These are phyloP conservation scores for Acacia concinna DNA, from an alignment of 331 rosid genomes.

Conservation along the genomic window DNA sequence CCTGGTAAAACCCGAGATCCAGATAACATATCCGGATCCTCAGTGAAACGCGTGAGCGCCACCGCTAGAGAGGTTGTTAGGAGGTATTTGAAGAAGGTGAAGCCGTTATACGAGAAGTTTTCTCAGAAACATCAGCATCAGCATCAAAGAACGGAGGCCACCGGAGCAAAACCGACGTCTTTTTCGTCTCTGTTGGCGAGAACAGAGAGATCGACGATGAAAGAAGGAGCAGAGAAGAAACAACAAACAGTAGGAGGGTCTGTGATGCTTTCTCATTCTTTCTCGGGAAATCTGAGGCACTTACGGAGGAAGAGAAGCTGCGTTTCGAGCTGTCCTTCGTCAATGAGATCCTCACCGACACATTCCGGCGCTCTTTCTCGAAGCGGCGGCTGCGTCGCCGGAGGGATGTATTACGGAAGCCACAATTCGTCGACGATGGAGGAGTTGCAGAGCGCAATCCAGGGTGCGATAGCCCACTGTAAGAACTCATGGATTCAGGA, in stretches of 20 bases:
- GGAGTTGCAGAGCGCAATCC: constrained; percentile 94
- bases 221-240: constrained; percentile 27
- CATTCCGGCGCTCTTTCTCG: constrained; percentile 73
- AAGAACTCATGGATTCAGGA: constrained; percentile 74
- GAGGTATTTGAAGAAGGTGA: constrained; percentile 84
- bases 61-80: constrained; percentile 76
- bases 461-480: constrained; percentile 97
- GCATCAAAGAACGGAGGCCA: constrained; percentile 21
- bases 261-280: constrained; percentile 60
- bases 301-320: constrained; percentile 55
- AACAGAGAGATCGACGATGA: constrained; percentile 43
- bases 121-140: constrained; percentile 57
- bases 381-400: constrained; percentile 20
- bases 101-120: constrained; percentile 76
- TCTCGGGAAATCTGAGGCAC: constrained; percentile 78
- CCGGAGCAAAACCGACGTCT: neutral
- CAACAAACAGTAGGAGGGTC: constrained; percentile 29
- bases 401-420: neutral
- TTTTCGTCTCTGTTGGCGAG: constrained; percentile 32
- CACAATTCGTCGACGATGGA: constrained; percentile 73
- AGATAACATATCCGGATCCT: constrained; percentile 40
- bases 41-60: constrained; percentile 58
- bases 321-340: constrained; percentile 89
- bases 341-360: constrained; percentile 82
- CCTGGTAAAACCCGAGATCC: constrained; percentile 30